Percentiles rank a stretch among this genome's conserved stretches.
These are phyloP conservation scores for Panellus pusillus DNA, from an alignment of 768 basidiomycete species.

Conservation along the genomic window DNA sequence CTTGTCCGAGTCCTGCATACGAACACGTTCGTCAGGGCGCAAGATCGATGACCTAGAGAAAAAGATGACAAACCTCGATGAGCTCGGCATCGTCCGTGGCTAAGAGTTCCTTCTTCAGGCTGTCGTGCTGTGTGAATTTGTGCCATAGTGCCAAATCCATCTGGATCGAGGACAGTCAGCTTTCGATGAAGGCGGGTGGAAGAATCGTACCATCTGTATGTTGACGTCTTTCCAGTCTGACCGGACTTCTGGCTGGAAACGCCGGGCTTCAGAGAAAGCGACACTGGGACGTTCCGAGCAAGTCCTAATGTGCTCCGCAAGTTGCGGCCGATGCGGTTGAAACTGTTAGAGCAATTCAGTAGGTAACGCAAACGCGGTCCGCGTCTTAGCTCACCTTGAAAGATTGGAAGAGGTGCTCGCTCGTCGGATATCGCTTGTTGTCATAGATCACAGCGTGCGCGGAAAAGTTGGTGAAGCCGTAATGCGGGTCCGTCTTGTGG, in stretches of 20 bases:
- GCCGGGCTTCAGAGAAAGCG: conserved; percentile 68
- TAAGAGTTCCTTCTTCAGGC: conserved; percentile 58
- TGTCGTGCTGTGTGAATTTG: conserved; percentile 71
- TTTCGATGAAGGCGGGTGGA: neutral
- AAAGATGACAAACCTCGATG: conserved; percentile 52
- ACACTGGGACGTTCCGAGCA: conserved; percentile 62
- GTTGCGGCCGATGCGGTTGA: conserved; percentile 53
- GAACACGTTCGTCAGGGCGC: neutral
- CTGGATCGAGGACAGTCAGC: conserved; percentile 30
- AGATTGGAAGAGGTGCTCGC: conserved; percentile 77
- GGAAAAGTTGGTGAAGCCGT: conserved; percentile 77
- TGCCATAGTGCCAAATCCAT: conserved; percentile 66
- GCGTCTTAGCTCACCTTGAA: conserved; percentile 52
- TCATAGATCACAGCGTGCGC: conserved; percentile 61
- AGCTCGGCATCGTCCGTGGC: conserved; percentile 66
- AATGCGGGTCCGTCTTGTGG: conserved; percentile 61
- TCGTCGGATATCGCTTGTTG: conserved; percentile 68
- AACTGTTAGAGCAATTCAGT: conserved; percentile 42
- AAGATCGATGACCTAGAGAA: neutral
- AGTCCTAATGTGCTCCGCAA: conserved; percentile 69
- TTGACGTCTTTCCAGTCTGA: conserved; percentile 71
- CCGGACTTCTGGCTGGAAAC: conserved; percentile 60
- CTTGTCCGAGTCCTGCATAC: conserved; percentile 63
- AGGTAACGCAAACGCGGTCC: neutral
- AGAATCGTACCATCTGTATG: conserved; percentile 51